These are phyloP conservation scores for Cubamyces sp. DNA, from an alignment of 768 basidiomycete species.

Conservation along the genomic window DNA sequence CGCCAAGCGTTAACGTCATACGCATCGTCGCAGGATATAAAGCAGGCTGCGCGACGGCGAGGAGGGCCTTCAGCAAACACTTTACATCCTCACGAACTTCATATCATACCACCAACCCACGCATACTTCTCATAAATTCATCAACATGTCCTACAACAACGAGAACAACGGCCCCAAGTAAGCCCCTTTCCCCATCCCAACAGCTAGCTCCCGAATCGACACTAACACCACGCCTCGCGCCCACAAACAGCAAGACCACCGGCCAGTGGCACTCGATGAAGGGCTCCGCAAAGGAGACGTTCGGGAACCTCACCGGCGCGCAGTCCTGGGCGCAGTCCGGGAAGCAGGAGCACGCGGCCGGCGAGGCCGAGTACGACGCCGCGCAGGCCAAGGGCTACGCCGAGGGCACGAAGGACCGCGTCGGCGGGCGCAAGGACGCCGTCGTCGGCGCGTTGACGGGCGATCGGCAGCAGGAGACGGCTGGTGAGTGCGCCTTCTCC, in stretches of 20 bases:
- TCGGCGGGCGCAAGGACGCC: slow-evolving; percentile 56
- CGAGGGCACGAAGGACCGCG: slow-evolving; percentile 50
- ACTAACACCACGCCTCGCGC: too few species aligned
- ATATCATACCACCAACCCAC: not conserved
- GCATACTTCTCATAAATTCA: not conserved
- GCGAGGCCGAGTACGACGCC: slow-evolving; percentile 50
- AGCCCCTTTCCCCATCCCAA: too few species aligned
- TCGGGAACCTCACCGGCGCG: slow-evolving; percentile 49
- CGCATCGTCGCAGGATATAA: not conserved
- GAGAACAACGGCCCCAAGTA: slow-evolving; percentile 32
- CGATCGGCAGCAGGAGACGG: slow-evolving; percentile 51
- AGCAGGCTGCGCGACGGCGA: not conserved
- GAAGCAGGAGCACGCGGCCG: slow-evolving; percentile 52
- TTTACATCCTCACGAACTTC: not conserved
- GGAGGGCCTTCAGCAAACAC: not conserved
- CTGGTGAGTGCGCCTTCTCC: slow-evolving; percentile 41
- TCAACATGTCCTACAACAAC: slow-evolving; percentile 31
- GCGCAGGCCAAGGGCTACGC: slow-evolving; percentile 53
- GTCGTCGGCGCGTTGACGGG: slow-evolving; percentile 60
- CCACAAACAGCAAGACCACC: slow-evolving; percentile 42
- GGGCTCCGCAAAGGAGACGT: slow-evolving; percentile 42
- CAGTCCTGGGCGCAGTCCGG: slow-evolving; percentile 48
- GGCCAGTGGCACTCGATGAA: slow-evolving; percentile 47
- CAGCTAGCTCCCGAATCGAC: too few species aligned
- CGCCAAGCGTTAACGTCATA: slow-evolving; percentile 5